Evolutionary conservation across 225 moss, liverwort and hornwort species (phyloP).

Genomic region (Antitrichia curtipendula): DNA sequence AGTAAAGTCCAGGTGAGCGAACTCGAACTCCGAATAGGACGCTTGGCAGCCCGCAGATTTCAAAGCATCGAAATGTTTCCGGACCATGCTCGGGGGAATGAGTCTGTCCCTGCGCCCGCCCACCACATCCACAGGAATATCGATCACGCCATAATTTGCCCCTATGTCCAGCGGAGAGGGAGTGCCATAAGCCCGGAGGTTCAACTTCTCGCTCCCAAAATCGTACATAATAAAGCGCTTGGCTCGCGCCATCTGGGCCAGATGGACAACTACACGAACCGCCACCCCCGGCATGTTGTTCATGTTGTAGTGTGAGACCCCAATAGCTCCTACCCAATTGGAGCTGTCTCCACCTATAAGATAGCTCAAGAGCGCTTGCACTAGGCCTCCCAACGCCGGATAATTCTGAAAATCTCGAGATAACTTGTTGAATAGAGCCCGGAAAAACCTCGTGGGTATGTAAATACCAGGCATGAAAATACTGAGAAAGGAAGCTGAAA

Average conservation of each 20-base stretch:
- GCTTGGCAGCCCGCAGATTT: constrained; percentile 53
- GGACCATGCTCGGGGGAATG: constrained; percentile 61
- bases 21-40: constrained; percentile 82
- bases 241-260: constrained; percentile 56
- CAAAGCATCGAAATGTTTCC: constrained; percentile 51
- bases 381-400: constrained; percentile 77
- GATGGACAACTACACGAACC: constrained; percentile 57
- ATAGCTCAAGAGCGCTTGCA: constrained; percentile 63
- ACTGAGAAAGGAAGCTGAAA: constrained; percentile 29
- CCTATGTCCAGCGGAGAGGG: constrained; percentile 61
- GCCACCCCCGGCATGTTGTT: constrained; percentile 95
- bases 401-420: constrained; percentile 91
- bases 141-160: constrained; percentile 62
- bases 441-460: constrained; percentile 77
- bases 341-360: constrained; percentile 76
- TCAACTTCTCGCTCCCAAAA: constrained; percentile 41
- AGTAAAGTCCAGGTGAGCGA: constrained; percentile 85
- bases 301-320: constrained; percentile 90
- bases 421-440: constrained; percentile 84
- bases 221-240: constrained; percentile 62
- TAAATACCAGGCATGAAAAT: constrained; percentile 73
- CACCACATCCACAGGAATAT: constrained; percentile 75
- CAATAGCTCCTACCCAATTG: constrained; percentile 91
- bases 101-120: constrained; percentile 75
- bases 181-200: constrained; percentile 51